phyloP scores from a whole-genome alignment of 2,329 filamentous ascomycete genomes.

The Aspergillus ustus region DNA sequence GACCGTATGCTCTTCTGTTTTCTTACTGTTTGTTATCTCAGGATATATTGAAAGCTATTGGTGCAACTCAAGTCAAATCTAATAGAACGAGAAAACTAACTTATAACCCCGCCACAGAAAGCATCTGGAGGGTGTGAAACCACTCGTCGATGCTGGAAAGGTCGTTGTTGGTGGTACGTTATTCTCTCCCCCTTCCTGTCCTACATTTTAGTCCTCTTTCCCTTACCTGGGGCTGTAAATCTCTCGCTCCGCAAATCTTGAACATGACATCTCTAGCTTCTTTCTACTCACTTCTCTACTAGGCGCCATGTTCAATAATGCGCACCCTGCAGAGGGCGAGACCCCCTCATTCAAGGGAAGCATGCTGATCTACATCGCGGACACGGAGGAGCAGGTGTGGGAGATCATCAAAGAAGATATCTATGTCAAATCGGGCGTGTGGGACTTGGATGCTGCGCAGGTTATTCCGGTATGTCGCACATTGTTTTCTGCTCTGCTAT shows the following conservation, averaged over 20 bases:
- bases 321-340: slow-evolving; percentile 67
- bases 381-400: slow-evolving; percentile 70
- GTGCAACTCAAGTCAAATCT: not conserved
- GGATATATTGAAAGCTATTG: not conserved
- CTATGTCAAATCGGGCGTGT: slow-evolving; percentile 73
- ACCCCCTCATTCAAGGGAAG: slow-evolving; percentile 72
- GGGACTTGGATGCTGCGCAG: slow-evolving; percentile 72
- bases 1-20: slow-evolving; percentile 28
- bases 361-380: slow-evolving; percentile 69
- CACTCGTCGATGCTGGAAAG: slow-evolving; percentile 58
- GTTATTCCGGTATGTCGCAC: slow-evolving; percentile 42
- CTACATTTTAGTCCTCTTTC: not conserved
- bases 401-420: slow-evolving; percentile 72
- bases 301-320: slow-evolving; percentile 71
- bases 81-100: not conserved
- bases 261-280: not conserved
- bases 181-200: slow-evolving; percentile 1
- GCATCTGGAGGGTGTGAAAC: slow-evolving; percentile 64
- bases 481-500: not conserved
- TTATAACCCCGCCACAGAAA: slow-evolving; percentile 31
- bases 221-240: not conserved
- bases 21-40: not conserved
- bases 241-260: not conserved
- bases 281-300: not conserved
- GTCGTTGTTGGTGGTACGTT: slow-evolving; percentile 68